Base-by-base conservation (phyloP, 768 basidiomycete genomes). In the Pleurotus salmoneostramineus region DNA sequence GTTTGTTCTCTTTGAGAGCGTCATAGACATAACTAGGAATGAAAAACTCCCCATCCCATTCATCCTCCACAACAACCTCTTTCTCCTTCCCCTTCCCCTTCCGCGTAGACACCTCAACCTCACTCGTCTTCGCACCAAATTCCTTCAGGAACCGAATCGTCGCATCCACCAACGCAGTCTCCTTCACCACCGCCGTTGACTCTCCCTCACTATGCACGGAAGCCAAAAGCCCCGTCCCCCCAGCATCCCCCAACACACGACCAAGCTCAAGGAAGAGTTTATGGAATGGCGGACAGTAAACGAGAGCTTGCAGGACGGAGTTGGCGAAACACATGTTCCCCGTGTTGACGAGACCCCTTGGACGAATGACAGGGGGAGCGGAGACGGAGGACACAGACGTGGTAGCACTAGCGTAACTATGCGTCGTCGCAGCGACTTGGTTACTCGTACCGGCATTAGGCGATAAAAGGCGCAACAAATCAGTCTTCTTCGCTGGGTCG, bases 301-400 rank as follows among this genome's bases (percentile, higher is more conserved):
- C 82, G 32, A 99, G 78, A 1, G 90, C 84, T 74, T 98, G 96
- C 33, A 99, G 75, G 21, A 98, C 91, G 0, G 94, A 86, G 65
- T 98, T 99, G 32, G 95, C 95, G 67, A 98, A 99, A 69, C 96
- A 99, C 87, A 98, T 88, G 72, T 99, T 99, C 0, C 96, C 95
- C 2, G 84, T 89, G 71, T 99, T 99, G 63, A 98, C 79, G 50
- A 99, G 74, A 4, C 96, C 96, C 11, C 95, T 79, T 0, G 92
- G 84, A 5, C 78, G 75, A 35, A 91, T 81, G 49, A 69, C 71
- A 50, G 62, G 50, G 14, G 47, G n/a, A 1, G 48, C 35, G 27
- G 52, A 50, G 35, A 59, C 21, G 35, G 60, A 47, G 46, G 61
- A 36, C 11, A 60, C 62, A 17, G 42, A 56, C 0, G 65, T 56